Evolutionary conservation across 805 yeast species (phyloP).

Genomic region (Candida alai): DNA sequence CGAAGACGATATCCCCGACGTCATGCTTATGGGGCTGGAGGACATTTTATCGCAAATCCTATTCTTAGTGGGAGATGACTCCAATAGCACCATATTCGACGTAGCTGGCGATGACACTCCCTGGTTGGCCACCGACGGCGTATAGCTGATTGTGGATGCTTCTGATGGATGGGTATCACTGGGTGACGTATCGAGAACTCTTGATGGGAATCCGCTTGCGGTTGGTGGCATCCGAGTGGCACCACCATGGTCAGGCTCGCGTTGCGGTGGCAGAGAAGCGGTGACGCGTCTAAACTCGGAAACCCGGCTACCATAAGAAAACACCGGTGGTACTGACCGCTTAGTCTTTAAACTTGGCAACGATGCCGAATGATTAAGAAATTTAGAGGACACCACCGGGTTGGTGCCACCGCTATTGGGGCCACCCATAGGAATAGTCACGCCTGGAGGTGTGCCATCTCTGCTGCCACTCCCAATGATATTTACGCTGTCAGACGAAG

Average conservation of each 20-base stretch:
- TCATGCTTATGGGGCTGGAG: no score
- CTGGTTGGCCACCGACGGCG: no score
- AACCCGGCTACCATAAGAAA: no score
- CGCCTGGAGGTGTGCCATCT: background rate
- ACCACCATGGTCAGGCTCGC: background rate
- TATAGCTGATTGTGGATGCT: no score
- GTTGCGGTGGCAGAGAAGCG: background rate
- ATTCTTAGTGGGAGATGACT: no score
- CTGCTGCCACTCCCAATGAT: conserved; percentile 15
- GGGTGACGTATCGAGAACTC: background rate
- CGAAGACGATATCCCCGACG: no score
- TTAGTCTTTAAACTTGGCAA: conserved; percentile 9
- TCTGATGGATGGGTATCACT: no score
- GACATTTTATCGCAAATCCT: no score
- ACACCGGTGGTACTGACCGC: conserved; percentile 5
- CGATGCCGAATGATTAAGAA: conserved; percentile 8
- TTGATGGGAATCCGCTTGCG: background rate
- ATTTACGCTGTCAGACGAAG: conserved; percentile 22
- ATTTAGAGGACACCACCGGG: background rate
- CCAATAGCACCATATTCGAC: no score
- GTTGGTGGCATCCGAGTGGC: background rate
- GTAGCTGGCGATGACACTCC: no score
- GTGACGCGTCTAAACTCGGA: background rate
- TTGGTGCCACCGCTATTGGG: background rate
- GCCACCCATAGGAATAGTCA: conserved; percentile 5